Percentiles rank a stretch among this genome's conserved stretches.
Conservation (phyloP, 192 early-diverging fungal species). For the Jimgerdemannia flammicorona region DNA sequence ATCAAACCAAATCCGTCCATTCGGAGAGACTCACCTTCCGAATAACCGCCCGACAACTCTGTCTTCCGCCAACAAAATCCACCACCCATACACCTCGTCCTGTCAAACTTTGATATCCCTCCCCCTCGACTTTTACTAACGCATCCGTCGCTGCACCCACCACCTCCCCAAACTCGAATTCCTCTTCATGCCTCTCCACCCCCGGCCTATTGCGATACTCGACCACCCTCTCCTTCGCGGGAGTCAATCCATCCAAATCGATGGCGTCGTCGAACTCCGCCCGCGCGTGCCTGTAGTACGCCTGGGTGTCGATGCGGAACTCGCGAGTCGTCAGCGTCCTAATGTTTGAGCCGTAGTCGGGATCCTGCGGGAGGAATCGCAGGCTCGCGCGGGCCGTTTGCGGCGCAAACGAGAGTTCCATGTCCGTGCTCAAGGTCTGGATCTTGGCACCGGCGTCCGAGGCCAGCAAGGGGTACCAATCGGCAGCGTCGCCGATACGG, state of each 20-base stretch:
- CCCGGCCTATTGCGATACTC: constrained; percentile 4
- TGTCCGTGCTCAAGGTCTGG: background rate
- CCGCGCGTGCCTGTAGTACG: constrained; percentile 25
- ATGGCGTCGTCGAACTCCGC: constrained; percentile 2
- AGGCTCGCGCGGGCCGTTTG: constrained; percentile 15
- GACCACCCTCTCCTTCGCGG: constrained; percentile 35
- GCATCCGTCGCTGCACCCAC: constrained; percentile 25
- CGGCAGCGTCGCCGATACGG: constrained; percentile 13
- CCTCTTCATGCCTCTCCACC: constrained; percentile 14
- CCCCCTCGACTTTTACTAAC: constrained; percentile 1
- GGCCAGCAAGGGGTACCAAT: constrained; percentile 15
- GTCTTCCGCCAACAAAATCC: constrained; percentile 38
- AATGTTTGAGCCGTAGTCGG: constrained; percentile 34
- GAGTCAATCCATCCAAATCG: constrained; percentile 30
- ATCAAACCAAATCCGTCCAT: too few species aligned
- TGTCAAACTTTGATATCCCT: background rate
- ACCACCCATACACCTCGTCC: constrained; percentile 45
- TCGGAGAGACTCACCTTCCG: constrained; percentile 30
- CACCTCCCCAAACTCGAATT: constrained; percentile 26
- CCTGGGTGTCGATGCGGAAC: constrained; percentile 38
- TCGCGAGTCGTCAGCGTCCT: constrained; percentile 30
- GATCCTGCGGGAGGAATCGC: constrained; percentile 23
- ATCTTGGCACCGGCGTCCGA: background rate
- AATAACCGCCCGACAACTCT: constrained; percentile 36
- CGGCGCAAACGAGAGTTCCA: background rate